Base-by-base conservation (phyloP, 345 rosid species). In the Combretum micranthum region DNA sequence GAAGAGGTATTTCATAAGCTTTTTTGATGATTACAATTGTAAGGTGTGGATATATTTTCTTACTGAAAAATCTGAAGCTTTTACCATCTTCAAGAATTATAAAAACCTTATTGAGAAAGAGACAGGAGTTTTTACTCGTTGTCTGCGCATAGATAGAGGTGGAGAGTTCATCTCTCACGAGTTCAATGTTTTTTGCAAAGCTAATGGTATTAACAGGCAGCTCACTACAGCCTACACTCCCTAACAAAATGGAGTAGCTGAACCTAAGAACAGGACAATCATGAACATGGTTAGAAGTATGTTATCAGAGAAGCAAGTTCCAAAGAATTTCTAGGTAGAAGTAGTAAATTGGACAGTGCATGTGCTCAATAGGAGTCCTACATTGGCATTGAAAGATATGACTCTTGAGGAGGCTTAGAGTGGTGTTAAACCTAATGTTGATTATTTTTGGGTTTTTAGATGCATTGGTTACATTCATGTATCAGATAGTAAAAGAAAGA, bases 351-450 rank as follows among this genome's bases (percentile, higher is more conserved):
- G 25, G 60, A 56, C 4, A 8, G 20, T 56, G 13, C 20, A 56
- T 56, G 47, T 56, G 15, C 25, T 56, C 13, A 56, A 56, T 56
- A 56, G 60, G 5, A 56, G 60, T 56, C 49, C 22, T 11, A 17
- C 60, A 13, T 20, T 37, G 7, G 20, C 46, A 56, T 4, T 25
- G 32, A 56, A 32, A 39, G 11, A 61, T n/a, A 17, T 19, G 45
- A 61, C 6, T 4, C 47, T 23, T 15, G 13, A 43, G 16, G 46
- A 61, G 21, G 47, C 55, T 13, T 50, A 47, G 64, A 50, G 57
- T 9, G 15, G 64, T 12, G 14, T 16, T 14, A 50, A 42, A 17
- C 61, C 61, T 1, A 1, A 5, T 16, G 61, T 57, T 12, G 50
- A 57, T 12, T 20, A 57, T 20, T 39, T 61, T 26, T 50, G 2